These are phyloP conservation scores for Hanseniaspora lindneri DNA, from an alignment of 805 yeast species.

Conservation along the genomic window DNA sequence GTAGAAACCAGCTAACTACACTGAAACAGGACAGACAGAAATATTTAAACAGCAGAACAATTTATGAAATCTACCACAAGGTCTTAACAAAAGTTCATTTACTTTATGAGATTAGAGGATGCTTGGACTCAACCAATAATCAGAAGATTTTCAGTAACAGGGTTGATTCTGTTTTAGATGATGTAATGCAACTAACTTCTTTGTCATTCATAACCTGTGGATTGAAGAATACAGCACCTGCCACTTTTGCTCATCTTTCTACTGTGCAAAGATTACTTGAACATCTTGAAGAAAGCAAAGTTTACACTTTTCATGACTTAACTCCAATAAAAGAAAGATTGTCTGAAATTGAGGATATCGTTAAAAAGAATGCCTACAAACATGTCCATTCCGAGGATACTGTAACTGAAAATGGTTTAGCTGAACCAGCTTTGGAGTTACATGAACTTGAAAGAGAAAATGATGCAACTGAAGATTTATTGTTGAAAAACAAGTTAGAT, in stretches of 20 bases:
- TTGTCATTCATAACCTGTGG: constrained; percentile 89
- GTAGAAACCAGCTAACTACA: constrained; percentile 35
- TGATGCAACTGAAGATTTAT: constrained; percentile 44
- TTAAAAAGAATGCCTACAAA: constrained; percentile 32
- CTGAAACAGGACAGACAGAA: constrained; percentile 54
- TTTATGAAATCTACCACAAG: constrained; percentile 45
- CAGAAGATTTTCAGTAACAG: constrained; percentile 30
- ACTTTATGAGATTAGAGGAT: constrained; percentile 42
- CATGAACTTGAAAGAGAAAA: constrained; percentile 23
- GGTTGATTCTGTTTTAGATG: constrained; percentile 71
- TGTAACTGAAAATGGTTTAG: constrained; percentile 19
- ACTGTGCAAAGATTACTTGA: constrained; percentile 76
- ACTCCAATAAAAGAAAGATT: constrained; percentile 65
- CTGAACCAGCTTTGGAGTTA: constrained; percentile 18
- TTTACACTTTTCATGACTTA: constrained; percentile 75
- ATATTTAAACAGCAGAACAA: constrained; percentile 56
- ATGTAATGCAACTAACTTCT: constrained; percentile 76
- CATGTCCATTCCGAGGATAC: constrained; percentile 18
- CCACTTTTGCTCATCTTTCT: constrained; percentile 78
- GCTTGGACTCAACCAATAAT: constrained; percentile 20
- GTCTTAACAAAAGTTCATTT: constrained; percentile 46
- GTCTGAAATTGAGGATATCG: constrained; percentile 54
- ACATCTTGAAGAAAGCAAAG: constrained; percentile 69
- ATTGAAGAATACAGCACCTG: constrained; percentile 78
- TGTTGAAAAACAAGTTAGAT: constrained; percentile 54